Conservation (phyloP, 1,284 basidiomycete species). For the Sporisorium graminicola region DNA sequence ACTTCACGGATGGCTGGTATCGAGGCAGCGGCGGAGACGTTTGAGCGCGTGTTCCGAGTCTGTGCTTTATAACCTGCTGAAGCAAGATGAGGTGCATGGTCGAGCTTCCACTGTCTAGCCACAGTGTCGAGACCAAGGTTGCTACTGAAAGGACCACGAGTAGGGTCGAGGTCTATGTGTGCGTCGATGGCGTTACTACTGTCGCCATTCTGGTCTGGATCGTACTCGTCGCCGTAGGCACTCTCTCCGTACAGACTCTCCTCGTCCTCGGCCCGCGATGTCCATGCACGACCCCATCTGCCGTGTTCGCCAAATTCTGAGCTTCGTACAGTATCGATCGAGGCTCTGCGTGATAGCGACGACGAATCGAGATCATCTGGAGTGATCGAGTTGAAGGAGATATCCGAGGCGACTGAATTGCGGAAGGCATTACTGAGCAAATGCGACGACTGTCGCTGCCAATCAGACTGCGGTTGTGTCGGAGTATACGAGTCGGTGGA, state of each 20-base stretch:
- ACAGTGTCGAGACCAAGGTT: constrained; percentile 29
- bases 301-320: constrained; percentile 63
- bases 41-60: background rate
- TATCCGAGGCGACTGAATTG: constrained; percentile 54
- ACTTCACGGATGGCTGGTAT: constrained; percentile 37
- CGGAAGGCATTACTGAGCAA: constrained; percentile 54
- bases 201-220: constrained; percentile 11
- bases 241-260: constrained; percentile 54
- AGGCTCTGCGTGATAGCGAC: constrained; percentile 42
- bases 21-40: background rate
- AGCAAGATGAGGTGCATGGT: constrained; percentile 10
- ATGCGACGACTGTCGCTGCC: constrained; percentile 41
- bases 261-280: constrained; percentile 55
- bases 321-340: constrained; percentile 60
- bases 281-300: constrained; percentile 61
- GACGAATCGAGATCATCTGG: constrained; percentile 14
- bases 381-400: constrained; percentile 59
- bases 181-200: constrained; percentile 4
- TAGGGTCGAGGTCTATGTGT: constrained; percentile 25
- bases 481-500: constrained; percentile 15
- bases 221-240: constrained; percentile 27
- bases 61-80: background rate
- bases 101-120: constrained; percentile 38
- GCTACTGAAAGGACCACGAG: constrained; percentile 9
- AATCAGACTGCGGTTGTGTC: constrained; percentile 4